These are phyloP conservation scores for Grosmannia penicillata DNA, from an alignment of 2,329 filamentous ascomycete genomes.

Conservation along the genomic window DNA sequence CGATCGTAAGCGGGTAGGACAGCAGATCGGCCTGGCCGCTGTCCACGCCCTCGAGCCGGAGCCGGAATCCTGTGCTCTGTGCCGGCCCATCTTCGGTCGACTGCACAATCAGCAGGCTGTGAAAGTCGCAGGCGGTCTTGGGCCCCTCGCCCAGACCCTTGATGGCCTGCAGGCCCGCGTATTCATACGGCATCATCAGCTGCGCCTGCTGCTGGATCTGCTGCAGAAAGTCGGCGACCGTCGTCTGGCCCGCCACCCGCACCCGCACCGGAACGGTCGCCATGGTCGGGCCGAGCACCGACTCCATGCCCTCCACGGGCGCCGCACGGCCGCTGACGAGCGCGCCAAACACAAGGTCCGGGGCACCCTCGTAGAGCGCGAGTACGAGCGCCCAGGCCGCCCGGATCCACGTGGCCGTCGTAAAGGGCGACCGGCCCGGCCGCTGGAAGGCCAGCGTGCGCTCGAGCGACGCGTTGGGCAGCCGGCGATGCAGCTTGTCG, in stretches of 20 bases:
- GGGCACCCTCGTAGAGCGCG: conserved; percentile 28
- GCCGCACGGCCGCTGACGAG: conserved; percentile 30
- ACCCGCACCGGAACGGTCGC: conserved; percentile 43
- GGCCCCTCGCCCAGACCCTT: conserved; percentile 16
- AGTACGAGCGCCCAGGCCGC: conserved; percentile 43
- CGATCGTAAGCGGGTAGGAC: not conserved
- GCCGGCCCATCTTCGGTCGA: too few relatives aligned
- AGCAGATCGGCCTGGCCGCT: not conserved
- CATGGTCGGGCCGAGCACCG: conserved; percentile 28
- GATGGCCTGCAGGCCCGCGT: conserved; percentile 46
- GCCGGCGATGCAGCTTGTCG: too few relatives aligned
- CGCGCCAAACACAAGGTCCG: conserved; percentile 43
- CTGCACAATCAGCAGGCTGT: not conserved
- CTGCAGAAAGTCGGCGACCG: conserved; percentile 26
- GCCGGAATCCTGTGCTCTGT: too few relatives aligned
- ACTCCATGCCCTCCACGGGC: conserved; percentile 39
- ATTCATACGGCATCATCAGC: conserved; percentile 42
- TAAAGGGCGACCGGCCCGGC: too few relatives aligned
- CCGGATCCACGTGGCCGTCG: conserved; percentile 38
- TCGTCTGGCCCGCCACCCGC: conserved; percentile 22
- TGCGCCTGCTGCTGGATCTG: conserved; percentile 8
- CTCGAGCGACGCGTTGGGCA: not conserved
- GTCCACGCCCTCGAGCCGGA: too few relatives aligned
- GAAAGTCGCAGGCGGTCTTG: not conserved
- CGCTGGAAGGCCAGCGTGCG: not conserved